These are phyloP conservation scores for Coniochaeta sp. DNA, from an alignment of 2,329 filamentous ascomycete species.

Conservation along the genomic window DNA sequence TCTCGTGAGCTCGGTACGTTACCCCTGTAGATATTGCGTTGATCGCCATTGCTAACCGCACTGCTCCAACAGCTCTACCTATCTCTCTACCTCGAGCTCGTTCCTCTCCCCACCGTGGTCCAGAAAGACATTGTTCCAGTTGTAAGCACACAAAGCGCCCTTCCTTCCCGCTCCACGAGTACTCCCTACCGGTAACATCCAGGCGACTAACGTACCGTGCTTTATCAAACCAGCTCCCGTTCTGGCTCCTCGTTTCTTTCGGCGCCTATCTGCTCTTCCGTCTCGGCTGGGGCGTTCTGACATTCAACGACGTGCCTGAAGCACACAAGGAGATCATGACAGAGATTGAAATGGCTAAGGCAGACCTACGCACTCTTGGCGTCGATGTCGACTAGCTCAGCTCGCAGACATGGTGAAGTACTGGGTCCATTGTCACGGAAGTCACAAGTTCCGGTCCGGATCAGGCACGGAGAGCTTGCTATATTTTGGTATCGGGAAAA, in stretches of 20 bases:
- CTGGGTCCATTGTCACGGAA: neutral
- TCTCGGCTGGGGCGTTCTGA: conserved; percentile 86
- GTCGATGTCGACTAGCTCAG: conserved; percentile 62
- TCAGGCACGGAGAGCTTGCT: neutral
- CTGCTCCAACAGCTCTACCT: conserved; percentile 67
- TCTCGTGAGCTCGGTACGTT: conserved; percentile 75
- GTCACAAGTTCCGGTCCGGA: neutral
- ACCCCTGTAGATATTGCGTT: conserved; percentile 26
- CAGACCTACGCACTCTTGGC: conserved; percentile 64
- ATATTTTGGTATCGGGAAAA: neutral
- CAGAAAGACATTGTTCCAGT: conserved; percentile 84
- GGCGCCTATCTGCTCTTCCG: conserved; percentile 88
- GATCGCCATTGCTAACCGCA: conserved; percentile 9
- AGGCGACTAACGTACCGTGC: neutral
- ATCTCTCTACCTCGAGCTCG: conserved; percentile 72
- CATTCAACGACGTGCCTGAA: conserved; percentile 91
- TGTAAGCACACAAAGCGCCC: conserved; percentile 45
- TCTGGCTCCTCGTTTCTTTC: conserved; percentile 87
- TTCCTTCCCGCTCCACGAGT: neutral
- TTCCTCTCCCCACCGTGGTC: conserved; percentile 70
- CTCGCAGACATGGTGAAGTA: neutral
- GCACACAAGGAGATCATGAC: conserved; percentile 83
- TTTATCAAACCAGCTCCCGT: conserved; percentile 62
- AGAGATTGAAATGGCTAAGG: conserved; percentile 72
- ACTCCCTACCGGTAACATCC: neutral